Percentiles rank a stretch among this genome's conserved stretches.
Evolutionary conservation across 257 asterid species (phyloP).

Genomic region (Solanum paucissectum): DNA sequence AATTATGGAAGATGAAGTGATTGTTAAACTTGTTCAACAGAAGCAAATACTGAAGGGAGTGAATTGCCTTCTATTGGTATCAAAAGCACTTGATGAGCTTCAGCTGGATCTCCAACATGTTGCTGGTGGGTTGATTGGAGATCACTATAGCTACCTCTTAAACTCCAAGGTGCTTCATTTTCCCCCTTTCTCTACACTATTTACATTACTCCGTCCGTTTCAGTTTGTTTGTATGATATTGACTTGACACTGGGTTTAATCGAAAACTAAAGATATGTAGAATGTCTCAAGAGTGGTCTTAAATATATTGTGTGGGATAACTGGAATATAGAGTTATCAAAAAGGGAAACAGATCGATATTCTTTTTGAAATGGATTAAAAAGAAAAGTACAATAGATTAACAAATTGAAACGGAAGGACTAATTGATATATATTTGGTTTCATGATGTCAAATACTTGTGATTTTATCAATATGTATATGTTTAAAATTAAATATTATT

Average conservation of each 20-base stretch:
- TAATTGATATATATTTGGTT: neutral
- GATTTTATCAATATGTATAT: neutral
- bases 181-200: neutral
- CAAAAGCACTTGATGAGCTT: slow-evolving; percentile 67
- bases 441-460: neutral
- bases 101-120: slow-evolving; percentile 77
- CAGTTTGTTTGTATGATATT: neutral
- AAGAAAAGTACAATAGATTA: neutral
- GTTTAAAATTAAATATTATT: neutral
- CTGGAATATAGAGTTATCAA: neutral
- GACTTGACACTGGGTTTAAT: neutral
- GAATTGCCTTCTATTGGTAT: slow-evolving; percentile 55
- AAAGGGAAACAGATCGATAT: neutral
- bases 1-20: slow-evolving; percentile 63
- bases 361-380: neutral
- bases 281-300: neutral
- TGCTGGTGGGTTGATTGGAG: slow-evolving; percentile 84
- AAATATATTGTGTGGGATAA: neutral
- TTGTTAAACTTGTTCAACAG: slow-evolving; percentile 74
- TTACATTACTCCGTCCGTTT: neutral
- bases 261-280: neutral
- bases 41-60: slow-evolving; percentile 23
- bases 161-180: slow-evolving; percentile 57
- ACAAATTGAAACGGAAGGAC: neutral
- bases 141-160: slow-evolving; percentile 58